Evolutionary conservation across 2,329 filamentous ascomycete genomes (phyloP).

Genomic region (Neodidymelliopsis sp.): DNA sequence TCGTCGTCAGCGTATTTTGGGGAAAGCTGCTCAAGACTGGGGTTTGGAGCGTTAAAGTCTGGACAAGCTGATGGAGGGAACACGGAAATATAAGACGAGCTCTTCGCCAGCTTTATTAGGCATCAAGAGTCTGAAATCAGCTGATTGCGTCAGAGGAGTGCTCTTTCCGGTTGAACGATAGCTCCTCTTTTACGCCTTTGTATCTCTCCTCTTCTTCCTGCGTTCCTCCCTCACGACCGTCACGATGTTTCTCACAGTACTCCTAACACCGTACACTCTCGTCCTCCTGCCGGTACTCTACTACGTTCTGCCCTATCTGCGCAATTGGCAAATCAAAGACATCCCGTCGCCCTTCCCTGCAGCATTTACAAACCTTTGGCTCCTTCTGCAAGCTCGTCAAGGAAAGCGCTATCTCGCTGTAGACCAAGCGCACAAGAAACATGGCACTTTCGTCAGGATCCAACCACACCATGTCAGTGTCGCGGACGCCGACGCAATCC

Average conservation of each 20-base stretch:
- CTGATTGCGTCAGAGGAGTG: conserved; percentile 13
- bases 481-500: conserved; percentile 80
- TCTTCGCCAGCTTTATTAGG: conserved; percentile 3
- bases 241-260: conserved; percentile 43
- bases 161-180: conserved; percentile 8
- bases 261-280: conserved; percentile 57
- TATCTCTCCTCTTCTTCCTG: conserved; percentile 1
- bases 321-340: conserved; percentile 61
- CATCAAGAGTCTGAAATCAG: background rate
- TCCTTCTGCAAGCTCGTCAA: conserved; percentile 68
- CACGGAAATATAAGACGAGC: conserved; percentile 8
- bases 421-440: conserved; percentile 75
- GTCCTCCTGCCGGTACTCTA: conserved; percentile 59
- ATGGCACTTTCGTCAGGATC: conserved; percentile 82
- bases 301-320: conserved; percentile 67
- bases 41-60: background rate
- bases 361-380: conserved; percentile 80
- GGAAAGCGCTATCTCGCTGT: conserved; percentile 67
- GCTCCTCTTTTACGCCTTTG: conserved; percentile 5
- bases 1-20: conserved; percentile 1
- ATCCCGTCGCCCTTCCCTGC: conserved; percentile 71
- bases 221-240: conserved; percentile 3
- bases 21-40: background rate
- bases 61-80: background rate
- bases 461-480: conserved; percentile 86